Conservation (phyloP, 2,329 filamentous ascomycete genomes). For the Colletotrichum abscissum region DNA sequence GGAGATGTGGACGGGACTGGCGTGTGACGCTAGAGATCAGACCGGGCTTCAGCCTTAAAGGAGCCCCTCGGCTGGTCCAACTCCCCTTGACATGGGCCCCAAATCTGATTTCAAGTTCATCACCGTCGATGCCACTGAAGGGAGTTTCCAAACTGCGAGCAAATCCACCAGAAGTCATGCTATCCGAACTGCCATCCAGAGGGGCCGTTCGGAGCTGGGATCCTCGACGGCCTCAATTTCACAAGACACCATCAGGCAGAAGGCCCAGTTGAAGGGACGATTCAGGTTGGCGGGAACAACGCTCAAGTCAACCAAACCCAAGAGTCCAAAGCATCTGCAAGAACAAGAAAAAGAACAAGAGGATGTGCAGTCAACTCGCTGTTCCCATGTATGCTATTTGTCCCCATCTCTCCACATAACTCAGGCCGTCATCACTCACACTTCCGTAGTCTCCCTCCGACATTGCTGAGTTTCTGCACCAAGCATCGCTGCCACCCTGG, state of each 20-base stretch:
- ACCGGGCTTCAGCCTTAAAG: background rate
- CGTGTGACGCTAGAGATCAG: background rate
- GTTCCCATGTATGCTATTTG: background rate
- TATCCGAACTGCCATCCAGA: constrained; percentile 34
- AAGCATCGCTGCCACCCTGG: constrained; percentile 14
- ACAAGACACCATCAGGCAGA: constrained; percentile 15
- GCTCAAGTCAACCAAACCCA: background rate
- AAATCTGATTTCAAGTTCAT: constrained; percentile 35
- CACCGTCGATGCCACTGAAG: constrained; percentile 10
- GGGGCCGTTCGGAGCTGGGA: constrained; percentile 1
- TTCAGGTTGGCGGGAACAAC: constrained; percentile 23
- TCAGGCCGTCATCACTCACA: background rate
- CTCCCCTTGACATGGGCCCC: background rate
- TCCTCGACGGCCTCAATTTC: constrained; percentile 16
- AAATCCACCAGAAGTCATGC: constrained; percentile 34
- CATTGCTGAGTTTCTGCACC: background rate
- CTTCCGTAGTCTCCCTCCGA: background rate
- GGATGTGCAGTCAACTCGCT: no score
- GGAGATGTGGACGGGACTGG: background rate
- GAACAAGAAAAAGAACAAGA: no score
- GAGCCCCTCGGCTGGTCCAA: background rate
- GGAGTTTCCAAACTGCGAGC: constrained; percentile 19
- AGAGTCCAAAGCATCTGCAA: background rate
- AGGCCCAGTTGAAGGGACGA: constrained; percentile 28
- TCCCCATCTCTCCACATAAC: background rate